Conservation (phyloP, 345 rosid species). For the Xanthoceras sorbifolium region DNA sequence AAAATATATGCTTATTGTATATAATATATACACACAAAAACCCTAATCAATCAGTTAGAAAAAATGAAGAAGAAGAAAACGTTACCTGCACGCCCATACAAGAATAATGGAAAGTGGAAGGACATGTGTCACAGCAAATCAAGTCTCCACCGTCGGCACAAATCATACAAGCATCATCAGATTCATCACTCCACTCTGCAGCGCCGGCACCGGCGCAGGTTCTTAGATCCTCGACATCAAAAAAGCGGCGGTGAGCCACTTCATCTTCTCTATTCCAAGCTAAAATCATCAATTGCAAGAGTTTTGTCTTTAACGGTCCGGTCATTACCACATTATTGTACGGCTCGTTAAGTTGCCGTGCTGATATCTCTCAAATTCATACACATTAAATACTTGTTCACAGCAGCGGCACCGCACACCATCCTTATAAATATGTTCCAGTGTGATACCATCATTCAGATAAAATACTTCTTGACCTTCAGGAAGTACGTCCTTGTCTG, state of each 20-base stretch:
- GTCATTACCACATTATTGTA: constrained; percentile 10
- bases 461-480: no score
- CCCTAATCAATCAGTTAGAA: neutral
- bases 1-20: no score
- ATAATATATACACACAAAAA: no score
- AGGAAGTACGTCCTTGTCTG: neutral
- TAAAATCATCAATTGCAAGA: no score
- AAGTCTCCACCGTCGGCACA: constrained; percentile 40
- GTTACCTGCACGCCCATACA: constrained; percentile 32
- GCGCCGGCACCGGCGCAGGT: neutral
- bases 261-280: constrained; percentile 1
- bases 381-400: no score
- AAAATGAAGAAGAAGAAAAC: neutral
- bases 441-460: no score
- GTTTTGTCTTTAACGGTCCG: no score
- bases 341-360: no score
- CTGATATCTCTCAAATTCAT: no score
- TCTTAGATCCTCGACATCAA: neutral
- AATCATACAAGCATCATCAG: constrained; percentile 33
- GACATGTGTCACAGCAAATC: constrained; percentile 34
- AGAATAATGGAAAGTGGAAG: constrained; percentile 26
- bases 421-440: neutral
- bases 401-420: constrained; percentile 31
- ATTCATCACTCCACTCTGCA: constrained; percentile 20
- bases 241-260: neutral